A percentile compares a stretch with the other conserved stretches of the same genome.
phyloP scores from a whole-genome alignment of 2,329 filamentous ascomycete species.

The Pseudopithomyces maydicus region DNA sequence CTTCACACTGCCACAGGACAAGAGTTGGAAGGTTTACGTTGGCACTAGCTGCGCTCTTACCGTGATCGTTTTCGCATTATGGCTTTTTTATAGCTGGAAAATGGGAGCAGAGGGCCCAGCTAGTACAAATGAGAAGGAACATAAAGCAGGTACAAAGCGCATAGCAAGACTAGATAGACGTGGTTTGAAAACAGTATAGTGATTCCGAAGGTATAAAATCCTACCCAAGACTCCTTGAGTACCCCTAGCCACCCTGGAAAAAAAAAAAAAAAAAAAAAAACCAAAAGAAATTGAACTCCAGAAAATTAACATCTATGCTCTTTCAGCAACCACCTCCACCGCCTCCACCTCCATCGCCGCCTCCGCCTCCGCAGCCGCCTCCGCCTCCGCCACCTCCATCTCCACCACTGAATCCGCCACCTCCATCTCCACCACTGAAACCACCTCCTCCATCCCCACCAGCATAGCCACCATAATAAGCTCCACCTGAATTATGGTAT shows the following conservation, averaged over 20 bases:
- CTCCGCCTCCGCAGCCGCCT: background rate
- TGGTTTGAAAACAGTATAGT: background rate
- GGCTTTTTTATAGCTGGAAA: background rate
- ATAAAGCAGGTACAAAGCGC: background rate
- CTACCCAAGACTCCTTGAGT: background rate
- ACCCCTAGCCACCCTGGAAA: background rate
- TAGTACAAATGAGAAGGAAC: background rate
- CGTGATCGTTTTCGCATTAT: constrained; percentile 3
- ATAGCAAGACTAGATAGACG: background rate
- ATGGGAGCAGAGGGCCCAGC: background rate
- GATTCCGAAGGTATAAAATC: background rate
- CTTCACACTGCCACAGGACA: constrained; percentile 1
- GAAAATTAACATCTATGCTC: background rate
- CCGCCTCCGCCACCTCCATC: background rate
- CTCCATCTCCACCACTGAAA: background rate
- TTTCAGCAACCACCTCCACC: background rate
- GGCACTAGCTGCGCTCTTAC: constrained; percentile 3
- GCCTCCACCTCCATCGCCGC: background rate
- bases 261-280: background rate
- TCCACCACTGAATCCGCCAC: background rate
- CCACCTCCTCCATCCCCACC: background rate
- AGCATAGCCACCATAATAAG: background rate
- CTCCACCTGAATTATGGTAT: background rate
- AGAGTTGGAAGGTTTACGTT: constrained; percentile 7
- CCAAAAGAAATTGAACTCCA: background rate